phyloP scores from a whole-genome alignment of 2,329 filamentous ascomycete species.

The Atkinsonella hypoxylon region DNA sequence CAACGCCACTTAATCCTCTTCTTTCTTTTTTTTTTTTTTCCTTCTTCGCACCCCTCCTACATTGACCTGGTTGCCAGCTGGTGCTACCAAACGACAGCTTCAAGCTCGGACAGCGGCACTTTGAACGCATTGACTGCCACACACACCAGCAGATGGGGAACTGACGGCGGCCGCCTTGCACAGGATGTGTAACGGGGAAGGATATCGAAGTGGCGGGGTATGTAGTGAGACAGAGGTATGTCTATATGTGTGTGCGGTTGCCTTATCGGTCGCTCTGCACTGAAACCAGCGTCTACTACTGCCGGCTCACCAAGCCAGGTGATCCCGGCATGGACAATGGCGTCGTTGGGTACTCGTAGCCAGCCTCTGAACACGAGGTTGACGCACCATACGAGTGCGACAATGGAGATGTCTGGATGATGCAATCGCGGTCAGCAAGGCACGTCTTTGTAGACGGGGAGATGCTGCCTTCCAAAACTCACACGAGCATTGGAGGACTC shows the following conservation, averaged over 20 bases:
- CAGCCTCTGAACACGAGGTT: constrained; percentile 46
- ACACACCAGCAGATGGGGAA: not conserved
- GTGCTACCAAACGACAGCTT: not conserved
- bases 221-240: constrained; percentile 5
- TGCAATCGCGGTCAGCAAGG: constrained; percentile 33
- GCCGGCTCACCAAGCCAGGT: constrained; percentile 35
- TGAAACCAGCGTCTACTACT: constrained; percentile 5
- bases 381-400: constrained; percentile 63
- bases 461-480: constrained; percentile 38
- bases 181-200: too few relatives aligned
- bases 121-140: not conserved
- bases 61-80: not conserved
- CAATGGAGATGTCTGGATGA: constrained; percentile 58
- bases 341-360: constrained; percentile 55
- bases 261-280: too few relatives aligned
- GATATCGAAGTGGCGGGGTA: not conserved
- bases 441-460: constrained; percentile 28
- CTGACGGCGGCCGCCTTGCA: too few relatives aligned
- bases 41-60: not conserved
- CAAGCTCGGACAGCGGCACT: not conserved
- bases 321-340: constrained; percentile 64
- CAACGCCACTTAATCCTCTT: not conserved
- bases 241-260: too few relatives aligned
- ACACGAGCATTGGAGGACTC: constrained; percentile 63
- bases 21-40: not conserved